Percentiles rank a stretch among this genome's conserved stretches.
phyloP scores from a whole-genome alignment of 2,329 filamentous ascomycete genomes.

The Scolecobasidium constrictum region DNA sequence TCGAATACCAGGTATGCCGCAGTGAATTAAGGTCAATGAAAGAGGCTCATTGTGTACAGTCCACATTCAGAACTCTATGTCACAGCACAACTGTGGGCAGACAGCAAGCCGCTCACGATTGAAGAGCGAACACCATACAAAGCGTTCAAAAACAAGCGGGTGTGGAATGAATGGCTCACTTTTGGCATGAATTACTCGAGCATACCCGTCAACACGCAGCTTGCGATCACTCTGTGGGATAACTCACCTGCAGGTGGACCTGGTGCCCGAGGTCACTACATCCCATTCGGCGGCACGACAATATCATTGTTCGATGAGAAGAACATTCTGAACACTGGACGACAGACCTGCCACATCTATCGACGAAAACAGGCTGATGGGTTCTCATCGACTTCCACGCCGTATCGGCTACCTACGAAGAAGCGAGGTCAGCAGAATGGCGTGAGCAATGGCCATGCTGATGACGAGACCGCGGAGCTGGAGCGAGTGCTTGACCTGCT shows the following conservation, averaged over 20 bases:
- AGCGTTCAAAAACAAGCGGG: conserved; percentile 61
- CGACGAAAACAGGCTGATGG: conserved; percentile 78
- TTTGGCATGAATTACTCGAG: conserved; percentile 77
- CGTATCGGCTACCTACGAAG: conserved; percentile 50
- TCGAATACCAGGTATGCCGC: conserved; percentile 62
- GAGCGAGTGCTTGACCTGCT: conserved; percentile 81
- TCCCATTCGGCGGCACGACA: conserved; percentile 91
- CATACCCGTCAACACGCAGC: conserved; percentile 67
- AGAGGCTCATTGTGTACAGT: conserved; percentile 30
- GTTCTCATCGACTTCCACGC: conserved; percentile 67
- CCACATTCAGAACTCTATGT: conserved; percentile 82
- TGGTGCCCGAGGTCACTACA: conserved; percentile 60
- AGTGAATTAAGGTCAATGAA: too few relatives aligned
- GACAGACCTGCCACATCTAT: conserved; percentile 83
- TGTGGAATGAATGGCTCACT: conserved; percentile 95
- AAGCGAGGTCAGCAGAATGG: conserved; percentile 21
- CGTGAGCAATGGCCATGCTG: conserved; percentile 11
- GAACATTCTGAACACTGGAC: conserved; percentile 80
- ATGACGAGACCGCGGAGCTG: conserved; percentile 72
- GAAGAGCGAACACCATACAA: conserved; percentile 90
- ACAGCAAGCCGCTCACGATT: conserved; percentile 88
- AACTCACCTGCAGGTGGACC: conserved; percentile 67
- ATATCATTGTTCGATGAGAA: conserved; percentile 86
- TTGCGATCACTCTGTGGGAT: conserved; percentile 95
- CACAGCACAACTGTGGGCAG: conserved; percentile 87